phyloP scores from a whole-genome alignment of 495 filamentous ascomycete species.

The Aspergillus campestris region DNA sequence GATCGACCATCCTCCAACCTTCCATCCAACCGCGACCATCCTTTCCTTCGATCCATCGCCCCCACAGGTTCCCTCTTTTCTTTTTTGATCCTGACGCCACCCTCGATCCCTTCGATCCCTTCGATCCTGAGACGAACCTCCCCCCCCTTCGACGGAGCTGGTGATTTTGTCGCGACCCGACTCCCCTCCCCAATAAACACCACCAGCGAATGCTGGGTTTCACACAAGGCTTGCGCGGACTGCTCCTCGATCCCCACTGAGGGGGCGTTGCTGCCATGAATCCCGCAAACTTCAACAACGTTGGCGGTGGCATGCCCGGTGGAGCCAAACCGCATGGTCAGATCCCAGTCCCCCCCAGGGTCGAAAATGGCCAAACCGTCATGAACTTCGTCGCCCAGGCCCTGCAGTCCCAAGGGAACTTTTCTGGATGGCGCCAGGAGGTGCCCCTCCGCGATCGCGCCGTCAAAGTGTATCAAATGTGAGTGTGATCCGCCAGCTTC shows the following conservation, averaged over 20 bases:
- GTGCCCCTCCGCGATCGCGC: slow-evolving; percentile 32
- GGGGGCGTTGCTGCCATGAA: slow-evolving; percentile 45
- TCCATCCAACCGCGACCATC: no score
- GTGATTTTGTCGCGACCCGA: no score
- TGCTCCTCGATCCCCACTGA: slow-evolving; percentile 34
- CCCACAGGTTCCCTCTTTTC: no score
- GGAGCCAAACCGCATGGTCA: slow-evolving; percentile 28
- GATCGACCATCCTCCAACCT: no score
- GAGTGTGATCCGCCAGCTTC: slow-evolving; percentile 14
- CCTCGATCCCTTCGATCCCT: no score
- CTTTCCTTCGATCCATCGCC: no score
- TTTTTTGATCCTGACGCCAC: no score
- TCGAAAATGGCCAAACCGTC: slow-evolving; percentile 27
- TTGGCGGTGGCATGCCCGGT: slow-evolving; percentile 32
- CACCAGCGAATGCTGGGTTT: slow-evolving; percentile 37
- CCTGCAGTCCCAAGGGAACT: slow-evolving; percentile 30
- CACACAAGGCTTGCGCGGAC: slow-evolving; percentile 26
- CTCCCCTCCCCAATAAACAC: not conserved
- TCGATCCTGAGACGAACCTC: no score
- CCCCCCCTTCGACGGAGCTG: not conserved
- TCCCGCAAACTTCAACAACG: slow-evolving; percentile 39
- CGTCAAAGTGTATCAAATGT: slow-evolving; percentile 41
- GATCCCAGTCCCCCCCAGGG: slow-evolving; percentile 26
- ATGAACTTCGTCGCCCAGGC: slow-evolving; percentile 29
- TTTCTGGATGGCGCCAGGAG: slow-evolving; percentile 39